phyloP scores from a whole-genome alignment of 345 rosid species.

The Cardamine resedifolia region DNA sequence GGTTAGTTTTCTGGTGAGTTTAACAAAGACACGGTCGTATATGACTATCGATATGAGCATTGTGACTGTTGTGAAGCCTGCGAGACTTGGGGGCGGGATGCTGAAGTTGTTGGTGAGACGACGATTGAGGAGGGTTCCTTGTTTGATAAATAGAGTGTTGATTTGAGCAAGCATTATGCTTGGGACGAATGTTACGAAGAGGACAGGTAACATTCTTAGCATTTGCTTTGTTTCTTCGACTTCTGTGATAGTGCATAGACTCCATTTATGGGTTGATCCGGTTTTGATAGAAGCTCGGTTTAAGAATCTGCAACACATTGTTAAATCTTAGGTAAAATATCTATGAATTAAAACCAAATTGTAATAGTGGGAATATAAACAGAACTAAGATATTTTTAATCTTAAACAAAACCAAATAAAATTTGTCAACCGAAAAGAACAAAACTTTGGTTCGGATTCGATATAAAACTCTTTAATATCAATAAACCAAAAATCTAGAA shows the following conservation, averaged over 20 bases:
- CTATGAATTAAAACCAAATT: no score
- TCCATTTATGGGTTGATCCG: slow-evolving; percentile 51
- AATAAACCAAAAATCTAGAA: neutral
- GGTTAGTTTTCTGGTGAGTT: slow-evolving; percentile 43
- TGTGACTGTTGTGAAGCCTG: slow-evolving; percentile 60
- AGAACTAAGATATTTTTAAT: no score
- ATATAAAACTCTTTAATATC: no score
- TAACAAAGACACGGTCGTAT: slow-evolving; percentile 61
- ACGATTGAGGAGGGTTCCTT: slow-evolving; percentile 60
- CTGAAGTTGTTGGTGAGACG: slow-evolving; percentile 57
- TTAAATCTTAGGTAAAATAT: neutral
- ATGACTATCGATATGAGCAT: slow-evolving; percentile 62
- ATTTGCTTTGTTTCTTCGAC: slow-evolving; percentile 93
- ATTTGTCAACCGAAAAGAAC: no score
- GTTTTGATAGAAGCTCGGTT: slow-evolving; percentile 63
- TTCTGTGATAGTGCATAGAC: slow-evolving; percentile 67
- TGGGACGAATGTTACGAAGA: slow-evolving; percentile 55
- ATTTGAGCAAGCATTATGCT: slow-evolving; percentile 50
- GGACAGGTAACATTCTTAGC: slow-evolving; percentile 72
- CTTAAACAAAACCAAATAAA: no score
- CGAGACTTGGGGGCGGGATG: slow-evolving; percentile 68
- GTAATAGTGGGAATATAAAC: no score
- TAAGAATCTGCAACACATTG: slow-evolving; percentile 48
- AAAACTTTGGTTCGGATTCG: no score
- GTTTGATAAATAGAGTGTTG: slow-evolving; percentile 69